Conservation (phyloP, 176 grass and related monocot species). For the Juncus effusus region DNA sequence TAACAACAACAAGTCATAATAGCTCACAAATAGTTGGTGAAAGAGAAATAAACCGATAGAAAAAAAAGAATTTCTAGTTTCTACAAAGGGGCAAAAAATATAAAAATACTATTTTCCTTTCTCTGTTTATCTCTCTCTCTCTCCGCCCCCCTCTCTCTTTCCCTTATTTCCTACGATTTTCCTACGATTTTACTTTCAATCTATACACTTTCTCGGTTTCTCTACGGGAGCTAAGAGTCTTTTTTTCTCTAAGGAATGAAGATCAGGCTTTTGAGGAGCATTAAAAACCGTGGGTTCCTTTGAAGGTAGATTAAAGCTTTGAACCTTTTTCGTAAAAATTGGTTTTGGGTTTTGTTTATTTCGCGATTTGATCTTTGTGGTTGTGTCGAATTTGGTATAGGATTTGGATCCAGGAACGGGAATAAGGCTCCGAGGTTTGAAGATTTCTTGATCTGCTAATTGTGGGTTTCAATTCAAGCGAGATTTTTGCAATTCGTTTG, state of each 20-base stretch:
- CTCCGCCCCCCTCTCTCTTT: background rate
- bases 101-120: constrained; percentile 9
- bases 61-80: constrained; percentile 19
- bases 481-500: constrained; percentile 3
- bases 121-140: background rate
- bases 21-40: constrained; percentile 33
- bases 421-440: constrained; percentile 9
- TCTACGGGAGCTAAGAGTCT: constrained; percentile 10
- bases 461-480: constrained; percentile 2
- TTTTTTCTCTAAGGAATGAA: constrained; percentile 11
- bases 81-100: background rate
- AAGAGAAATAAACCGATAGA: constrained; percentile 17
- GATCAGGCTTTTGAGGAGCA: constrained; percentile 23
- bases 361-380: constrained; percentile 13
- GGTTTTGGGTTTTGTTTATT: constrained; percentile 18
- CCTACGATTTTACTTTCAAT: constrained; percentile 18
- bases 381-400: constrained; percentile 18
- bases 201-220: constrained; percentile 14
- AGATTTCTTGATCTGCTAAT: constrained; percentile 25
- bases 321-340: background rate
- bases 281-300: constrained; percentile 11
- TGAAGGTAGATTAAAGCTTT: constrained; percentile 19
- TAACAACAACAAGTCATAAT: constrained; percentile 22
- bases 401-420: constrained; percentile 23
- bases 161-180: background rate